Base-by-base conservation (phyloP, 306 rosid genomes). In the Cucurbita maxima region DNA sequence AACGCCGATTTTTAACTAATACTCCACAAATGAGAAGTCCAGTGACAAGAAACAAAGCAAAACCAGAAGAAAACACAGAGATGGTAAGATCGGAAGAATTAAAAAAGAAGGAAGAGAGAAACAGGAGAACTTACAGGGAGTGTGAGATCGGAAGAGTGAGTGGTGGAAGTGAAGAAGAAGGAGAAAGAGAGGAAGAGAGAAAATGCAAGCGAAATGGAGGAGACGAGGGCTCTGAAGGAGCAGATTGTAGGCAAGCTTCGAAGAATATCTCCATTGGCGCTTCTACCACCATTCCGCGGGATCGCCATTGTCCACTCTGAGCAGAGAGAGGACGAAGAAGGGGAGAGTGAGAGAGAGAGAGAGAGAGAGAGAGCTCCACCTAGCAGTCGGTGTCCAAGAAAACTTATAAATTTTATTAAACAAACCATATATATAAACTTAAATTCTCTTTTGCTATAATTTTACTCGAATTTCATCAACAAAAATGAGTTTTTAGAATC, bases 161-260 rank as follows among this genome's bases (percentile, higher is more conserved):
- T 63, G 58, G 68, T 62, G 44, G 80, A 15, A 56, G 92, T 67
- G 88, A 83, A 78, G 84, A 84, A 20, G 76, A 85, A 83, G 14
- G 91, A 84, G 82, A 84, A 41, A 69, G 85, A 15, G 85, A 88
- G 57, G 77, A 87, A 67, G 76, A 83, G 61, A 83, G 82, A 52
- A 67, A 86, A 57, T 16, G 81, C 64, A 18, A 83, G 40, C 9
- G 83, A 15, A 7, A 81, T 80, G 36, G 83, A 77, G 58, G 81
- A 82, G 18, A 77, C 77, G 36, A 92, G 76, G 11, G 82, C 58
- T 64, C 82, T 84, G 86, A 86, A 83, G 3, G 79, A 66, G n/a
- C 58, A 41, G 68, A 57, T 5, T 71, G 16, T 71, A 3, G 3
- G 13, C 5, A 52, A 58, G 76, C 52, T 52, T n/a, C 75, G 74